Conservation (phyloP, 192 early-diverging fungal genomes). For the Chytriomyces sp. region DNA sequence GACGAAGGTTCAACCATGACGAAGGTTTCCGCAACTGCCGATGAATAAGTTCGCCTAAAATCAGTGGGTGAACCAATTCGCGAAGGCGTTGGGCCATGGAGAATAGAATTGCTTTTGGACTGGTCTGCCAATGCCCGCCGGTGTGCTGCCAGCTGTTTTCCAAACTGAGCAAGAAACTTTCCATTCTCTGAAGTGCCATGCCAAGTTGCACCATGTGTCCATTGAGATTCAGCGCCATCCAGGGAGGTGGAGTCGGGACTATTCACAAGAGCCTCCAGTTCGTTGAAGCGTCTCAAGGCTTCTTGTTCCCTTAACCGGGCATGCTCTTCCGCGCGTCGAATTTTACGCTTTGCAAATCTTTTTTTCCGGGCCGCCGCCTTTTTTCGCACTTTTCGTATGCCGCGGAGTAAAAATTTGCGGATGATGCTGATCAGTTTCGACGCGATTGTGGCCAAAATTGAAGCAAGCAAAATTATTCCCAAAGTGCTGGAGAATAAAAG, state of each 20-base stretch:
- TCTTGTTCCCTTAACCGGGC: neutral
- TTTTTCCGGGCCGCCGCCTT: constrained; percentile 4
- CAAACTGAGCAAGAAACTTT: constrained; percentile 9
- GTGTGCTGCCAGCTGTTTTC: neutral
- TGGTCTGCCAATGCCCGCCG: too few relatives aligned
- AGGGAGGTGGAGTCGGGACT: too few relatives aligned
- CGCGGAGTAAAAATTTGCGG: constrained; percentile 18
- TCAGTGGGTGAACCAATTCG: too few relatives aligned
- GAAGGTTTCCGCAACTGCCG: too few relatives aligned
- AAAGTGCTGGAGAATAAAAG: constrained; percentile 27
- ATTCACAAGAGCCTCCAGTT: neutral
- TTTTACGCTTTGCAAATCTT: neutral
- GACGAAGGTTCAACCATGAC: too few relatives aligned
- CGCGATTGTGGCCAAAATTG: constrained; percentile 13
- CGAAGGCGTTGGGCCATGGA: too few relatives aligned
- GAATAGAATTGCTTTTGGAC: too few relatives aligned
- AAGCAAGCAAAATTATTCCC: constrained; percentile 25
- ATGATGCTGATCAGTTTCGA: constrained; percentile 13
- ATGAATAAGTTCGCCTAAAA: too few relatives aligned
- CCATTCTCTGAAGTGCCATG: constrained; percentile 14
- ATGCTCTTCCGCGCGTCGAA: neutral
- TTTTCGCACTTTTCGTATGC: constrained; percentile 24
- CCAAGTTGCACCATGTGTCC: constrained; percentile 15
- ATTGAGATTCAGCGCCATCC: neutral
- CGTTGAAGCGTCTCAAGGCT: neutral